Conservation (phyloP, 139 green algal genomes). For the Chlorella sp. region DNA sequence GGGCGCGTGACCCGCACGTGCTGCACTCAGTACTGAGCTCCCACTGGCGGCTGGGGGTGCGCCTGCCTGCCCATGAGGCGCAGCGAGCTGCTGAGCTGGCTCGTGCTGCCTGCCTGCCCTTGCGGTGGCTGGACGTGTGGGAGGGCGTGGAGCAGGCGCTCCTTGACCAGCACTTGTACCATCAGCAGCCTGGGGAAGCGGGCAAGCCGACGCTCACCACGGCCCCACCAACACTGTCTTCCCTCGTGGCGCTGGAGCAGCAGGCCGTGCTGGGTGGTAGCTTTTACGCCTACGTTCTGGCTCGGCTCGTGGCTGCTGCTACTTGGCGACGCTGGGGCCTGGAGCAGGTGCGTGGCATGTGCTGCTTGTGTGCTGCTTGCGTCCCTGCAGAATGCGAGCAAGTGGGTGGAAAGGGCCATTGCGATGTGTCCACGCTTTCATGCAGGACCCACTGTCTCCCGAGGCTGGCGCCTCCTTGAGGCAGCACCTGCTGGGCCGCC, state of each 20-base stretch:
- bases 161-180: not conserved
- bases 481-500: too few relatives aligned
- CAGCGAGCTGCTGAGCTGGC: not conserved
- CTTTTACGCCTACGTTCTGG: too few relatives aligned
- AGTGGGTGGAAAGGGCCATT: too few relatives aligned
- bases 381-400: too few relatives aligned
- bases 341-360: too few relatives aligned
- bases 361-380: too few relatives aligned
- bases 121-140: not conserved
- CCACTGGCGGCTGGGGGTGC: not conserved
- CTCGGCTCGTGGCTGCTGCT: too few relatives aligned
- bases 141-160: not conserved
- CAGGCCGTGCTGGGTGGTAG: not conserved
- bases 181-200: not conserved
- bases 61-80: not conserved
- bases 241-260: not conserved
- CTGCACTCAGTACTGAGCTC: not conserved
- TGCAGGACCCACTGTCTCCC: too few relatives aligned
- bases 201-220: not conserved
- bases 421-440: too few relatives aligned
- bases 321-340: too few relatives aligned
- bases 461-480: too few relatives aligned
- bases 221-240: not conserved
- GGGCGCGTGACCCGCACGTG: not conserved
- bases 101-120: not conserved